Base-by-base conservation (phyloP, 495 filamentous ascomycete genomes). In the Podospora australis region DNA sequence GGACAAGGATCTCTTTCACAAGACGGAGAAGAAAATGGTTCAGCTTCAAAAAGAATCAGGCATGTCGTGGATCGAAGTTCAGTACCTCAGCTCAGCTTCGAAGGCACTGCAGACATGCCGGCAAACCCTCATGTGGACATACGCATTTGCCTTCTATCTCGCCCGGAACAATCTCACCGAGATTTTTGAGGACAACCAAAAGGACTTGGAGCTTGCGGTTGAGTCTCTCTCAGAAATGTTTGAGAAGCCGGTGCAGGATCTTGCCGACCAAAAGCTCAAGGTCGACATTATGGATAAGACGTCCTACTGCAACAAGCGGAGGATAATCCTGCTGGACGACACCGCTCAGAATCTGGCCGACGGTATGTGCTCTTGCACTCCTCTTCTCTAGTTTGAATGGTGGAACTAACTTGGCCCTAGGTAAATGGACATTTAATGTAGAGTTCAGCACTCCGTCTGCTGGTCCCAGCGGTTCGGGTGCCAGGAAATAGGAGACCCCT, bases 21-120 rank as follows among this genome's bases (percentile, higher is more conserved):
- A 97, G 78, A 96, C 92, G 9, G 90, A 98, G 70, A 96, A 90
- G 77, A 98, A 97, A 74, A 97, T 98, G 92, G 88, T 87, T 22
- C 85, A 88, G 58, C 77, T 98, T 10, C 94, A 97, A 68, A 87
- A 83, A 38, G 79, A 86, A 25, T 96, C 91, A 0, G 88, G 88
- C 49, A 89, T 98, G 80, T 95, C 89, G 0, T 98, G 92, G 92
- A 98, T 98, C 47, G 92, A 98, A 62, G 92, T 98, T 13, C 92
- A 98, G 60, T 98, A 96, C 63, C 75, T 98, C 2, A 84, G 94
- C 52, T 82, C 86, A 4, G 94, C 92, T 2, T 96, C 91, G 3
- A 88, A 95, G 65, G 87, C 90, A 6, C 78, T 98, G 19, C 92
- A 98, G 68, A 88, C 88, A 34, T 98, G 92, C 65, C 85, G 92